Evolutionary conservation across 1,284 basidiomycete genomes (phyloP), one percentile per base, ranked within the genome.

Genomic region (Pascua sp.): DNA sequence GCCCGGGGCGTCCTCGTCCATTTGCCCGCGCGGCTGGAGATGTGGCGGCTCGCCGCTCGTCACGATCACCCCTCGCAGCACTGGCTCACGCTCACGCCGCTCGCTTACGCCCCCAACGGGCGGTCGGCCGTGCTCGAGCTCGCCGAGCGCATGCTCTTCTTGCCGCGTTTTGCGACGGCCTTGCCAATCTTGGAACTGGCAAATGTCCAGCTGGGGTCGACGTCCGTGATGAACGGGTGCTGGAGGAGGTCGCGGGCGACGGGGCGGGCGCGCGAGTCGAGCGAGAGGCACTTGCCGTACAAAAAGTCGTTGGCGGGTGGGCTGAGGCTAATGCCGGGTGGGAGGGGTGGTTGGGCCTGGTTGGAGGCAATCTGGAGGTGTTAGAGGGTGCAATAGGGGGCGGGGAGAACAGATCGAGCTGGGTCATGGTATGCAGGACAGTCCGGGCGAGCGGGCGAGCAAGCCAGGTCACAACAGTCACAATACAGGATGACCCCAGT

Each of bases 201-300:
- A 59, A 76, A 97, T 52, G 81, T 80, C 91, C 92, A 96, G 56
- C 81, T 84, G 40, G 81, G 81, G 63, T 87, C 85, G 55, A 88
- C 81, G 61, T 80, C 79, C 4, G 56, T 62, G 57, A 97, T 85
- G 80, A 96, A 99, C 36, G 84, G 83, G 77, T 98, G 92, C 62
- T 82, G 82, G 56, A 90, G 82, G 58, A 98, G 82, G 66, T 92
- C 88, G 42, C 85, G 80, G 12, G 95, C 91, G 18, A 83, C 88
- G 0, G 95, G 92, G 39, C 96, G 86, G 60, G 88, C 83, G 48
- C 87, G 86, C 5, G 95, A 91, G 70, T 97, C 87, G 63, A 91
- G 87, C 9, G 90, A 88, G 70, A 98, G 93, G 77, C 96, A 98
- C 72, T 86, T 86, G 58, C 86, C 86, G 65, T 83, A 81, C 64